phyloP scores from a whole-genome alignment of 257 asterid species.

The Forsythia viridissima region DNA sequence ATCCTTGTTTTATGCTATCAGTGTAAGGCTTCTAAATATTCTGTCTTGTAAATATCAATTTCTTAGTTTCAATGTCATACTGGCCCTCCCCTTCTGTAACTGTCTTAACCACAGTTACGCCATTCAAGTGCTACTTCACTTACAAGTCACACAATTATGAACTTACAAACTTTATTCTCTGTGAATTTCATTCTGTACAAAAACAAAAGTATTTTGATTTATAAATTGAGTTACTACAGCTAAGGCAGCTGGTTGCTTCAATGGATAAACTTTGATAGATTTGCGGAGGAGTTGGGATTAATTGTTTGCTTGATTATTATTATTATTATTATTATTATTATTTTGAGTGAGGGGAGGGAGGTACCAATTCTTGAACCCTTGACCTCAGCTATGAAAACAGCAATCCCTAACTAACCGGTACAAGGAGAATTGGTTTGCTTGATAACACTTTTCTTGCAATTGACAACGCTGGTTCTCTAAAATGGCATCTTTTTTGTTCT shows the following conservation, averaged over 20 bases:
- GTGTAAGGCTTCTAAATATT: slow-evolving; percentile 48
- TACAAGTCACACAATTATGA: background rate
- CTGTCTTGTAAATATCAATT: background rate
- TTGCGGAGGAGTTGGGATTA: background rate
- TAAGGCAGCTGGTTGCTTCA: background rate
- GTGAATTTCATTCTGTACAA: background rate
- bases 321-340: no score
- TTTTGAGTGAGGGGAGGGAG: no score
- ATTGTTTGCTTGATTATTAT: background rate
- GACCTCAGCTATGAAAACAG: no score
- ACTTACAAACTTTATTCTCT: background rate
- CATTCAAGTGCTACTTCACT: slow-evolving; percentile 17
- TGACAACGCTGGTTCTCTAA: background rate
- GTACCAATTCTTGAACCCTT: no score
- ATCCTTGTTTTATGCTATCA: slow-evolving; percentile 82
- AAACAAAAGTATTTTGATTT: background rate
- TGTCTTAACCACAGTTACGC: background rate
- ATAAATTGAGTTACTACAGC: background rate
- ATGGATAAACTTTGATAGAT: background rate
- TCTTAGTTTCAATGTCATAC: slow-evolving; percentile 3
- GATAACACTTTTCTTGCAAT: background rate
- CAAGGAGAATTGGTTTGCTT: no score
- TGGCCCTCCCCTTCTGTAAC: background rate
- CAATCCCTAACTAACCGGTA: no score
- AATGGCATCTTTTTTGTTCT: background rate